Evolutionary conservation across 179 eudicot species (phyloP), one percentile per base, ranked within the genome.

Genomic region (Beta macrorhiza): DNA sequence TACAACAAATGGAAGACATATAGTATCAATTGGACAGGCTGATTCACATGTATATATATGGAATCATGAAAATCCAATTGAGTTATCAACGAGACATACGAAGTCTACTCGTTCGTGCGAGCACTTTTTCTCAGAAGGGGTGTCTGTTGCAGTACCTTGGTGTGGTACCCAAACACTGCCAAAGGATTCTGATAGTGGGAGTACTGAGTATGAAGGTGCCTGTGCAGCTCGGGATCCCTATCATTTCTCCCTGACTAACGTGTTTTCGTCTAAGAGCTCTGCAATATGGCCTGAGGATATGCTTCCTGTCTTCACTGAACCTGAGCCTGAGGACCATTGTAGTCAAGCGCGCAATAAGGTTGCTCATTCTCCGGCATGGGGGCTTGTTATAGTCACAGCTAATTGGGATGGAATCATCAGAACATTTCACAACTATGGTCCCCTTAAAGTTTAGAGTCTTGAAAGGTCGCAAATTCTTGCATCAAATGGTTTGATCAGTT

Each of bases 401-500:
- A 83, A 82, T 72, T 78, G 74, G 29, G 91, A 94, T 83, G 98
- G 98, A 57, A 80, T 67, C 72, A 94, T 94, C 57, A 83, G 88
- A 76, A 86, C 94, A 7, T 91, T 89, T 79, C 94, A 89, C 79
- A 93, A 94, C 53, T 94, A 89, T 53, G 97, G 97, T 47, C 92
- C 96, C 0, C 10, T 83, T 52, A 82, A 78, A 59, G 83, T 72
- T 37, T 92, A 89, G 77, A 89, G 77, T 6, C 29, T 67, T 63
- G 22, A 29, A 29, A n/a, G 47, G 32, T 29, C 32, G 0, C 32
- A 29, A 29, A 29, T 29, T 29, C 32, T 29, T 29, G 32, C 32
- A 29, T 29, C 32, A 29, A 29, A 29, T 1, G 32, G 32, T 29
- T 29, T 29, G 32, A 29, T 29, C 32, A 29, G 32, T 29, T 29